Evolutionary conservation across 768 basidiomycete species (phyloP).

Genomic region (Rhizopogon vesiculosus): DNA sequence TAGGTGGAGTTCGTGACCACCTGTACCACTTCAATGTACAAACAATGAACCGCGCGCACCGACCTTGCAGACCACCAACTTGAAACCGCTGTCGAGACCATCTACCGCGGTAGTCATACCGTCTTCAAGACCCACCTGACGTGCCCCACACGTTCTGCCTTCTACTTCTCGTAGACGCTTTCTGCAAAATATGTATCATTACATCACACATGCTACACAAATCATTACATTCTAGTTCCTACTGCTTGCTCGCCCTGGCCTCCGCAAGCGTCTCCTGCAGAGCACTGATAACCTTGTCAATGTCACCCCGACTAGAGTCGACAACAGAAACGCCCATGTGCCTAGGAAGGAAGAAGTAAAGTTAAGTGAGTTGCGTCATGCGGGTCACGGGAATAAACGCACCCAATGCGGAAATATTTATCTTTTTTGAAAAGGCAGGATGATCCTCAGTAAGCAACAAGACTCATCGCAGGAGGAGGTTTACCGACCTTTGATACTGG

Average conservation of each 20-base stretch:
- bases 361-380: conserved; percentile 8
- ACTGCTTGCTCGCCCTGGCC: conserved; percentile 13
- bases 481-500: conserved; percentile 68
- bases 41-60: no score
- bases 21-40: no score
- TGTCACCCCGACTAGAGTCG: conserved; percentile 62
- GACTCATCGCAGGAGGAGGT: background rate
- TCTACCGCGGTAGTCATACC: no score
- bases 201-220: background rate
- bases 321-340: conserved; percentile 92
- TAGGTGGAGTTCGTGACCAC: no score
- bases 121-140: no score
- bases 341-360: conserved; percentile 27
- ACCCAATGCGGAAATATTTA: conserved; percentile 91
- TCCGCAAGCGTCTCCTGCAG: conserved; percentile 55
- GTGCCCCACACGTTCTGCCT: no score
- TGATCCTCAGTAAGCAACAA: background rate
- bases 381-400: conserved; percentile 16
- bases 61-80: no score
- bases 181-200: background rate
- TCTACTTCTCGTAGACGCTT: no score
- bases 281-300: conserved; percentile 65
- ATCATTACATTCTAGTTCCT: background rate
- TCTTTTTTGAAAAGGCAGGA: conserved; percentile 34
- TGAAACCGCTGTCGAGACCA: no score